Evolutionary conservation across 495 filamentous ascomycete species (phyloP), one percentile per base, ranked within the genome.

Genomic region (Geopyxis carbonaria): DNA sequence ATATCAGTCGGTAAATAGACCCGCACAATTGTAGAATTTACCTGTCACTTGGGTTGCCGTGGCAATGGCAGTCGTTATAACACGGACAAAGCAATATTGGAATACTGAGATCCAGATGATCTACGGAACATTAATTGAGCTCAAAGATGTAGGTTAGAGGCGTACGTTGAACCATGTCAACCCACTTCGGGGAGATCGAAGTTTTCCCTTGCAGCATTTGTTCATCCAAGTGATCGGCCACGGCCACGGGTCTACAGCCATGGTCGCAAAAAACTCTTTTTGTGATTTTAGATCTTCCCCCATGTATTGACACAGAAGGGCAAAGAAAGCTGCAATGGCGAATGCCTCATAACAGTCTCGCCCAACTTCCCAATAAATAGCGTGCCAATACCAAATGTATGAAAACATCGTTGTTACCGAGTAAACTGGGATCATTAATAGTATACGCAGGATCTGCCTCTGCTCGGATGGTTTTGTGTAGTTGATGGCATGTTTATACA

Each of bases 351-450:
- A 92, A 59, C 80, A 91, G 52, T 92, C 75, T 45, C 51, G 51
- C 18, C 42, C 51, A 22, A 92, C 75, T 46, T 78, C 64, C 56
- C 77, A 92, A 56, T 92, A 93, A 25, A 92, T 71, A 10, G 77
- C 72, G 45, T 87, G 72, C 58, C 70, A 70, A 58, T 91, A 89
- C 60, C 73, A 84, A 43, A 66, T 67, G 45, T 84, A 76, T 39
- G 70, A 72, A 38, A 92, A 69, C 63, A 80, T 85, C 29, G 80
- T 73, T 35, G 85, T 78, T 33, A 74, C 61, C 21, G 80, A 69
- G 55, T 92, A 93, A 37, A 92, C 65, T 19, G 85, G 85, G 22
- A 92, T 69, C 83, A 93, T 91, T 50, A 83, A 76, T 3, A 93
- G 68, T 43, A 93, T 89, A 30, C 85, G 81, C 42, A 93, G 85